phyloP scores from a whole-genome alignment of 31 red algal genomes.

The Asparagopsis taxiformis region DNA sequence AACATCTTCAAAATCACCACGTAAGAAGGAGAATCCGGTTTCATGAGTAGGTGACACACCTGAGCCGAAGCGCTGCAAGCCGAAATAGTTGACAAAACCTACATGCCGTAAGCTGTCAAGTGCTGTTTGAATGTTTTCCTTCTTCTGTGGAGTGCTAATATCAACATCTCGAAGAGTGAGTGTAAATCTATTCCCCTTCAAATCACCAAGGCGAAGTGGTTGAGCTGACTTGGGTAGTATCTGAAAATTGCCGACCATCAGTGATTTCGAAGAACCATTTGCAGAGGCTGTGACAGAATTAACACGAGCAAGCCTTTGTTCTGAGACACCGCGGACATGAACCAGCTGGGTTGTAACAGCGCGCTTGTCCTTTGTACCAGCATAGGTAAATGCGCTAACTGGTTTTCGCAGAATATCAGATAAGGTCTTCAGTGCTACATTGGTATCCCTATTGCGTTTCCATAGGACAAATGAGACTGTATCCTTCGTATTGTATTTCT shows the following conservation, averaged over 20 bases:
- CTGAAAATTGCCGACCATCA: conserved; percentile 47
- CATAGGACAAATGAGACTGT: conserved; percentile 38
- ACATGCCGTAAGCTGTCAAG: conserved; percentile 29
- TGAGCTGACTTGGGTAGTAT: background rate
- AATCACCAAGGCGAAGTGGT: conserved; percentile 63
- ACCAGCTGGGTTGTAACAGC: conserved; percentile 89
- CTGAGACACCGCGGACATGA: conserved; percentile 52
- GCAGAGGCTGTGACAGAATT: conserved; percentile 10
- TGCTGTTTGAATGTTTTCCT: conserved; percentile 29
- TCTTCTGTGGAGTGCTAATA: background rate
- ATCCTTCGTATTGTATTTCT: no score
- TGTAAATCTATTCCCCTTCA: conserved; percentile 86
- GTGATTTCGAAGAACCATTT: conserved; percentile 10
- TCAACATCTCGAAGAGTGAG: conserved; percentile 73
- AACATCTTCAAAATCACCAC: conserved; percentile 72
- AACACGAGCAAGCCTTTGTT: conserved; percentile 27
- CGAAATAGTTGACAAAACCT: conserved; percentile 98
- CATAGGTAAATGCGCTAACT: conserved; percentile 33
- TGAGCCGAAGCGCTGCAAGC: conserved; percentile 91
- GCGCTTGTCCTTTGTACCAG: conserved; percentile 95
- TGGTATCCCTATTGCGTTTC: conserved; percentile 35
- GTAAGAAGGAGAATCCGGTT: conserved; percentile 76
- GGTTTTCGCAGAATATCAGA: conserved; percentile 20
- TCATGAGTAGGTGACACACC: conserved; percentile 77
- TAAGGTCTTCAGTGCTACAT: conserved; percentile 32